These are phyloP conservation scores for Rubia balearica DNA, from an alignment of 305 asterid species.

Conservation along the genomic window DNA sequence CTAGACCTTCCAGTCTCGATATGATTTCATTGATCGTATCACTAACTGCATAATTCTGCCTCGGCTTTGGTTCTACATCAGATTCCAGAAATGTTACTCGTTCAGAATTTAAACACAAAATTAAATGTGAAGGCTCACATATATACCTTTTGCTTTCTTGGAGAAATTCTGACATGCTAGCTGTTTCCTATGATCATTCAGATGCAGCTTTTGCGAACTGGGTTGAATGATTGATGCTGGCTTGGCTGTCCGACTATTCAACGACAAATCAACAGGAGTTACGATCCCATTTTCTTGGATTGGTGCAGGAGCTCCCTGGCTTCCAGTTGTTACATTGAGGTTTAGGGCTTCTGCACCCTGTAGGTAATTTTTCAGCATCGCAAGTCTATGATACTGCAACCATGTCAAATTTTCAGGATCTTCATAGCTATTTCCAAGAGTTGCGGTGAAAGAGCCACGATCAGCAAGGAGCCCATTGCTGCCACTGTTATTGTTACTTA, in stretches of 20 bases:
- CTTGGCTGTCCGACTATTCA: conserved; percentile 25
- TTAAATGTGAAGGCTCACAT: conserved; percentile 11
- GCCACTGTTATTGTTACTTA: conserved; percentile 4
- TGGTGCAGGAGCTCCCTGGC: conserved; percentile 23
- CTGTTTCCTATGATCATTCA: conserved; percentile 28
- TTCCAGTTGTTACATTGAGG: conserved; percentile 29
- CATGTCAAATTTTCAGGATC: conserved; percentile 32
- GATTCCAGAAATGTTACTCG: conserved; percentile 12
- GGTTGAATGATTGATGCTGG: conserved; percentile 31
- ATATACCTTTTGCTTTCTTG: conserved; percentile 42
- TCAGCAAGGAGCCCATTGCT: conserved; percentile 21
- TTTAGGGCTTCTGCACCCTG: conserved; percentile 21
- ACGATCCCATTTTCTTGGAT: conserved; percentile 26
- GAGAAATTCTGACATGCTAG: conserved; percentile 30
- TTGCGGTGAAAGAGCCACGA: conserved; percentile 21
- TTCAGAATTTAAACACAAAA: conserved; percentile 11
- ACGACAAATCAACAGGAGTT: conserved; percentile 23
- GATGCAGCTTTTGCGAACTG: conserved; percentile 25
- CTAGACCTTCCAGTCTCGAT: conserved; percentile 35
- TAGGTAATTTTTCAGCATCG: conserved; percentile 22
- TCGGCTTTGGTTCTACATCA: conserved; percentile 41
- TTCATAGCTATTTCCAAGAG: conserved; percentile 25
- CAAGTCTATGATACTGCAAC: conserved; percentile 28
- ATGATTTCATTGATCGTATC: conserved; percentile 37
- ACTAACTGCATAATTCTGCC: conserved; percentile 10